Base-by-base conservation (phyloP, 1,139 yeast genomes). In the Arxiozyma slooffiae region DNA sequence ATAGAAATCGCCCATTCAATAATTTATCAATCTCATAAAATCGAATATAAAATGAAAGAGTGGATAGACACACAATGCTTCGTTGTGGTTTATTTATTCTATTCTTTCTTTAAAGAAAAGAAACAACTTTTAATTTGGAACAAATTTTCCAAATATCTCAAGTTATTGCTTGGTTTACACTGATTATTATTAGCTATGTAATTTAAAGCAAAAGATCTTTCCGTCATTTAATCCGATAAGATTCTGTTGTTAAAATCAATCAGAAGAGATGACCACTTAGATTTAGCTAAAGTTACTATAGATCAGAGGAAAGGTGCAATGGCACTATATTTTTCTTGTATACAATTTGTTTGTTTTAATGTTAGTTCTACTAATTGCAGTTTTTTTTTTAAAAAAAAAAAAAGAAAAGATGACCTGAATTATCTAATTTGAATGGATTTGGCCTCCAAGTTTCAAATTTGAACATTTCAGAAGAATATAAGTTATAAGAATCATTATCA, bases 121-220 rank as follows among this genome's bases (percentile, higher is more conserved):
- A 30, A 30, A 30, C n/a, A n/a, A 14, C n/a, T 11, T 30, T n/a
- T 11, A 30, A n/a, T n/a, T 30, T 30, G 36, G 14, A 30, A 14
- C 16, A 3, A 30, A 30, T 9, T 22, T 3, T 24, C 47, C 16
- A 38, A 5, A 46, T 39, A 38, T 46, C 37, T 46, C 38, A 37
- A n/a, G 38, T 38, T 22, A 46, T 50, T 8, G 30, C 52, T 9
- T 58, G 61, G 61, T 48, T 56, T 21, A 48, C 52, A 9, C 55
- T 57, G 2, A 58, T 57, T 6, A 58, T 57, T 6, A n/a, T 55
- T 2, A 57, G 59, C 18, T 58, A 58, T 39, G 59, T 54, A 11
- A 42, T 56, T n/a, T 60, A 58, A 41, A 57, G 59, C 2, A 57
- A 51, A 45, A 42, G 55, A 21, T 38, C n/a, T 58, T 21, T 56